These are phyloP conservation scores for Fusarium citri DNA, from an alignment of 2,329 filamentous ascomycete species.

Conservation along the genomic window DNA sequence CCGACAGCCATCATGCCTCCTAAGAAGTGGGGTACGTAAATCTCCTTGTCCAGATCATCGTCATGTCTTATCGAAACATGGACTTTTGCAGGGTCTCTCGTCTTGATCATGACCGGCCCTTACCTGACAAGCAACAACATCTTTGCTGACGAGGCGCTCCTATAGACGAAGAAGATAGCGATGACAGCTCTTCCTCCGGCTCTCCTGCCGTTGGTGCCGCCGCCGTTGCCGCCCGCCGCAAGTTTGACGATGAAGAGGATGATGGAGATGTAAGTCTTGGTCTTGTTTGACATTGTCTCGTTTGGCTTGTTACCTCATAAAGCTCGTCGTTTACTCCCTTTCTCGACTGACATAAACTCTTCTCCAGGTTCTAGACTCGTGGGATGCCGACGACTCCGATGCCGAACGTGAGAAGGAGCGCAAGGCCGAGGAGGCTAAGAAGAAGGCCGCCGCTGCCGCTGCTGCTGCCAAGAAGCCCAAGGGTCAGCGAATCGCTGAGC, in stretches of 20 bases:
- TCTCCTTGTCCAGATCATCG: constrained; percentile 8
- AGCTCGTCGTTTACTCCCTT: too few relatives aligned
- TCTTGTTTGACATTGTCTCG: not conserved
- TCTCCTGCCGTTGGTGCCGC: constrained; percentile 54
- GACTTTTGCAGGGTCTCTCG: constrained; percentile 25
- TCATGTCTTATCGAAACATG: constrained; percentile 22
- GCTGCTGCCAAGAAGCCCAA: constrained; percentile 93
- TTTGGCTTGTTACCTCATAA: not conserved
- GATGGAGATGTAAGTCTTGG: constrained; percentile 76
- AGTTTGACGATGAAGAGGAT: constrained; percentile 95
- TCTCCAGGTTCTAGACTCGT: constrained; percentile 88
- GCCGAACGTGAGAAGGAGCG: constrained; percentile 95
- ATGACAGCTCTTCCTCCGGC: constrained; percentile 51
- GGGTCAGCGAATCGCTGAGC: constrained; percentile 85
- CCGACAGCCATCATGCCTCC: constrained; percentile 56
- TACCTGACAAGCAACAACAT: not conserved
- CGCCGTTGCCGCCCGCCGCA: constrained; percentile 57
- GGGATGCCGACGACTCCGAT: constrained; percentile 97
- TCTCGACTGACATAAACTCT: constrained; percentile 5
- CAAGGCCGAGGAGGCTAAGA: constrained; percentile 86
- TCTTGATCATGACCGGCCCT: constrained; percentile 3
- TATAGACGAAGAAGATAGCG: constrained; percentile 56
- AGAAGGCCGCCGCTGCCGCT: constrained; percentile 88
- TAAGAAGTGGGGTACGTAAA: constrained; percentile 58
- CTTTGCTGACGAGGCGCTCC: constrained; percentile 21